These are phyloP conservation scores for Ampelocalamus luodianensis DNA, from an alignment of 176 grass and related monocot species.

Conservation along the genomic window DNA sequence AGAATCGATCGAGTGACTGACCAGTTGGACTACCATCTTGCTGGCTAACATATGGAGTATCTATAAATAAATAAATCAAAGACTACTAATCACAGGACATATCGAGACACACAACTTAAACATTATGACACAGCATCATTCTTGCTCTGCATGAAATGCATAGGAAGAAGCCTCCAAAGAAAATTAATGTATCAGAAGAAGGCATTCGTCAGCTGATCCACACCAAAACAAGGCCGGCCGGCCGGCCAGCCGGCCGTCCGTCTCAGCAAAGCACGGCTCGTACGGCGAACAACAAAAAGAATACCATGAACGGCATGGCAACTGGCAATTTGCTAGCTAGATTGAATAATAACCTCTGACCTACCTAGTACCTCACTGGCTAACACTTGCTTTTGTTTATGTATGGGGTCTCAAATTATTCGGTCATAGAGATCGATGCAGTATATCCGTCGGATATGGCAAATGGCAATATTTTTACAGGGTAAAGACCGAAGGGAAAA, in stretches of 20 bases:
- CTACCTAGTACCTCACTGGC: slow-evolving; percentile 29
- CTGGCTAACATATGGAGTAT: too few relatives aligned
- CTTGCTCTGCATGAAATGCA: not conserved
- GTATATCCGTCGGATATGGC: not conserved
- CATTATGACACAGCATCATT: not conserved
- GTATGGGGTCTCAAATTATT: not conserved
- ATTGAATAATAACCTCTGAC: not conserved
- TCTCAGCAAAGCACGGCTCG: slow-evolving; percentile 36
- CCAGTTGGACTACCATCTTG: too few relatives aligned
- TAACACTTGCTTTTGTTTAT: slow-evolving; percentile 21
- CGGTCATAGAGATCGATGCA: not conserved
- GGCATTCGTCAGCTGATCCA: slow-evolving; percentile 36
- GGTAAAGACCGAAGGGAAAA: not conserved
- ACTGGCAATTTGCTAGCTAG: not conserved
- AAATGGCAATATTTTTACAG: not conserved
- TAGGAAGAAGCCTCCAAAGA: not conserved
- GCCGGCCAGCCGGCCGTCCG: slow-evolving; percentile 12
- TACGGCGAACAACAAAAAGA: not conserved
- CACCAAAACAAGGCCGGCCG: not conserved
- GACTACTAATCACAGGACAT: not conserved
- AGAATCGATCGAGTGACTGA: too few relatives aligned
- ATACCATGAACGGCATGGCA: not conserved
- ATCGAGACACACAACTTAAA: not conserved
- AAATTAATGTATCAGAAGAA: too few relatives aligned
- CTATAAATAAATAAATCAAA: too few relatives aligned